Evolutionary conservation across 2,329 filamentous ascomycete genomes (phyloP), one percentile per base, ranked within the genome.

Genomic region (Plenodomus tracheiphilus): DNA sequence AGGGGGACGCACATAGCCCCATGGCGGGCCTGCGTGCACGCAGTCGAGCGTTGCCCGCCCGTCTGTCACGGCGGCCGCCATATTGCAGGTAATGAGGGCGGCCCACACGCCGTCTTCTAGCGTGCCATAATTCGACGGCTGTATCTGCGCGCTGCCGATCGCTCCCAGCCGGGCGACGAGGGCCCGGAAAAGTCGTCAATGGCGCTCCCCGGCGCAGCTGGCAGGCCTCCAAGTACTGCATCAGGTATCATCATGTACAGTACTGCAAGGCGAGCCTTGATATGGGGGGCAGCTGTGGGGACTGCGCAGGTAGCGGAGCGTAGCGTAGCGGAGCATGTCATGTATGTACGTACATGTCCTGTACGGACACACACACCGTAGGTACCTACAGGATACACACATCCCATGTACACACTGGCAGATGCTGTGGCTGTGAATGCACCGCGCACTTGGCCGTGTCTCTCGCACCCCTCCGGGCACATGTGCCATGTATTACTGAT

Each of bases 61-160:
- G 28, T 32, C 18, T 25, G 10, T 39, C 18, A 19, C 22, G n/a
- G 43, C 43, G 43, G 36, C 25, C n/a, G 16, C 25, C 17, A 45
- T 21, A 46, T 46, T 46, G 37, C 37, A 35, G 43, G 30, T 35
- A 40, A 28, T 34, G 43, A 35, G 21, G 43, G 37, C 17, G 37
- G 37, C 36, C 25, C 13, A 19, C 37, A 22, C 28, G 43, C 28
- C 37, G 43, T 35, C 18, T 41, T 40, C 38, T 46, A 21, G 43
- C 37, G 43, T 19, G 25, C 21, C 37, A 32, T 28, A 28, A 46
- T 41, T 46, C 43, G 43, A 40, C 30, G 37, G 38, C 18, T 22
- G 30, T 20, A 16, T 30, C 44, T 43, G 39, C 49, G 43, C 35
- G 30, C 28, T 47, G 53, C 43, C 38, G 53, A 55, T 55, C 49